A percentile compares a stretch with the other conserved stretches of the same genome.
phyloP scores from a whole-genome alignment of 2,329 filamentous ascomycete genomes.

The Seiridium cupressi region DNA sequence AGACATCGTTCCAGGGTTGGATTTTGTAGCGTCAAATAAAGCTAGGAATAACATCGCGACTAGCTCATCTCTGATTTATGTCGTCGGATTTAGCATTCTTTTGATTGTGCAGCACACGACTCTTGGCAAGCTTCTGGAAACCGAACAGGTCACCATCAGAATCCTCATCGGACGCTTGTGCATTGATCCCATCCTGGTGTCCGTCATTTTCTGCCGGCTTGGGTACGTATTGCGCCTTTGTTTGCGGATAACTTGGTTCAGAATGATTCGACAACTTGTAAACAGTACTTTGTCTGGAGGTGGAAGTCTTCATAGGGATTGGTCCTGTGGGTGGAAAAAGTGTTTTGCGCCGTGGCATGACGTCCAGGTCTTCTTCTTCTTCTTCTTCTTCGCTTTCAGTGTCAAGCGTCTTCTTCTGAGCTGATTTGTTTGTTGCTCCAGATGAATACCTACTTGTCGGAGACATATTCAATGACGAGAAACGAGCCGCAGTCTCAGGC shows the following conservation, averaged over 20 bases:
- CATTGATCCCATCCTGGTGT: neutral
- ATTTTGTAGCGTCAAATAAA: conserved; percentile 8
- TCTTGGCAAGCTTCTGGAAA: neutral
- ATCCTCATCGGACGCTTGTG: conserved; percentile 5
- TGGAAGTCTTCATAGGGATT: neutral
- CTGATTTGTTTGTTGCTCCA: neutral
- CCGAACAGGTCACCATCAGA: conserved; percentile 6
- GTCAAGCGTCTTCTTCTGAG: neutral
- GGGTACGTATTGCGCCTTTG: neutral
- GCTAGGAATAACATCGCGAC: conserved; percentile 2
- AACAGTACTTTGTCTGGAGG: too few species aligned
- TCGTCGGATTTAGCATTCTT: neutral
- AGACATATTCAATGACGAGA: neutral
- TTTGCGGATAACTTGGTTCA: too few species aligned
- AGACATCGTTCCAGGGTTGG: conserved; percentile 55
- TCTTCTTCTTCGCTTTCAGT: neutral
- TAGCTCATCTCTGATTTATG: neutral
- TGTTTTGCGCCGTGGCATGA: neutral
- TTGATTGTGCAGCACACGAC: neutral
- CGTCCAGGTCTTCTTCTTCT: conserved; percentile 6
- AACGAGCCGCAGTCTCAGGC: neutral
- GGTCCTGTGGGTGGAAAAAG: neutral
- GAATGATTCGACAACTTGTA: too few species aligned
- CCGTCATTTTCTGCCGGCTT: neutral
- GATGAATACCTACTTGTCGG: too few species aligned